Conservation (phyloP, 805 yeast species). For the Ogataea trehaloabstinens region DNA sequence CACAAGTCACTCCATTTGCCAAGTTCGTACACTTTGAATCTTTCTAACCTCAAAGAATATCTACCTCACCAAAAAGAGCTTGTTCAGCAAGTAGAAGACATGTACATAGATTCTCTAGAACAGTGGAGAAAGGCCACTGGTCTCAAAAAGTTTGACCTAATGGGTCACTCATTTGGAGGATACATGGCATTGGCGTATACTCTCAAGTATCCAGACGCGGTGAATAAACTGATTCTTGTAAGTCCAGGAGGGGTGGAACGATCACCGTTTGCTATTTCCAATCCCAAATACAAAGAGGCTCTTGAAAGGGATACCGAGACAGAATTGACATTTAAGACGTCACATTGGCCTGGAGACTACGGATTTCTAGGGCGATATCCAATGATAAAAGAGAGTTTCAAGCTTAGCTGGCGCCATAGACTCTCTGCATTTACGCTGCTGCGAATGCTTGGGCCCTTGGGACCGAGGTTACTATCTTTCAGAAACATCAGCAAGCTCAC, state of each 20-base stretch:
- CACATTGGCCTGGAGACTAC: slow-evolving; percentile 43
- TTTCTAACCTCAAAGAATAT: slow-evolving; percentile 22
- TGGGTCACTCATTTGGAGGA: slow-evolving; percentile 83
- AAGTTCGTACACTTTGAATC: slow-evolving; percentile 13
- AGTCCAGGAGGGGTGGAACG: slow-evolving; percentile 83
- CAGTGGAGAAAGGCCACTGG: slow-evolving; percentile 55
- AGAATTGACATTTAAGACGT: slow-evolving; percentile 30
- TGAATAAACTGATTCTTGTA: slow-evolving; percentile 55
- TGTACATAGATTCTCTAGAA: slow-evolving; percentile 60
- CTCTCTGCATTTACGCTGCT: slow-evolving; percentile 49
- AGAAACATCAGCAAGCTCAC: slow-evolving; percentile 30
- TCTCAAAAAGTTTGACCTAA: slow-evolving; percentile 53
- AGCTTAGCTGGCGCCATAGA: slow-evolving; percentile 38
- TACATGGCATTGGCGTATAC: slow-evolving; percentile 67
- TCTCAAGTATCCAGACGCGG: slow-evolving; percentile 51
- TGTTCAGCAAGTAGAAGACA: slow-evolving; percentile 47
- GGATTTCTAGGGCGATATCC: slow-evolving; percentile 49
- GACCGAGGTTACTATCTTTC: slow-evolving; percentile 28
- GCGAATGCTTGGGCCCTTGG: slow-evolving; percentile 41
- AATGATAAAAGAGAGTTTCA: slow-evolving; percentile 32
- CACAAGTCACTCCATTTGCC: slow-evolving; percentile 27
- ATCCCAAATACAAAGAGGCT: slow-evolving; percentile 27
- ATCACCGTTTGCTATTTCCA: slow-evolving; percentile 56
- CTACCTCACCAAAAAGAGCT: slow-evolving; percentile 37
- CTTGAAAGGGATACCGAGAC: slow-evolving; percentile 5